Evolutionary conservation across 2,329 filamentous ascomycete genomes (phyloP), one percentile per base, ranked within the genome.

Genomic region (Balansia obtecta): DNA sequence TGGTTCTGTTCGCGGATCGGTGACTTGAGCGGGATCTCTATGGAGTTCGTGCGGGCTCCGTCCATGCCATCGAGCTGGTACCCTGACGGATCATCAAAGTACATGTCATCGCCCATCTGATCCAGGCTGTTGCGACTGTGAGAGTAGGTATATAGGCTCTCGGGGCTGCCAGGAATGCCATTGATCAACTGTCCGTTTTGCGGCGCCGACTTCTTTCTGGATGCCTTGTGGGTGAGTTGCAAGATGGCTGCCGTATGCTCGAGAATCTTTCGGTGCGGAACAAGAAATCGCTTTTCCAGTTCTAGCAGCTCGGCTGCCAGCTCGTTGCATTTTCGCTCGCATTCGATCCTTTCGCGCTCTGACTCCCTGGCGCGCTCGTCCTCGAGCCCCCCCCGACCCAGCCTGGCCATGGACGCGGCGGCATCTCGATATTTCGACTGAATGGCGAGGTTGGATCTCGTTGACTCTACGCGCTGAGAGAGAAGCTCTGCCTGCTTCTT

Each of bases 371-470:
- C 65, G 59, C 67, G 46, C 68, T 73, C 61, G 73, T 76, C 72
- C 55, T 77, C 71, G n/a, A 67, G 65, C 11, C 62, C 48, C 11
- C 60, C 62, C 10, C 41, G 50, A 33, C 76, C 74, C 32, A 98
- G 73, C 59, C 85, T 83, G 52, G 84, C 83, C 68, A 98, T 83
- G 40, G 89, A 95, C 56, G 85, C 79, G 11, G 93, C 88, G 1
- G 93, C 93, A 74, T 97, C 91, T 59, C 89, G 86, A 60, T 96
- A 88, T 71, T 97, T 98, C 50, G 83, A 86, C 66, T 98, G 93
- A 44, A 97, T 82, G 33, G 83, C 82, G 38, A 98, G 75, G 67
- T 91, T 95, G 53, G 88, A 80, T 57, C 84, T 82, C 18, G 88
- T 83, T 38, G 87, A 83, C 54, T 91, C 86, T 57, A 95, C 83